Percentiles rank a stretch among this genome's conserved stretches.
Conservation (phyloP, 2,329 filamentous ascomycete species). For the Pseudogymnoascus sp. region DNA sequence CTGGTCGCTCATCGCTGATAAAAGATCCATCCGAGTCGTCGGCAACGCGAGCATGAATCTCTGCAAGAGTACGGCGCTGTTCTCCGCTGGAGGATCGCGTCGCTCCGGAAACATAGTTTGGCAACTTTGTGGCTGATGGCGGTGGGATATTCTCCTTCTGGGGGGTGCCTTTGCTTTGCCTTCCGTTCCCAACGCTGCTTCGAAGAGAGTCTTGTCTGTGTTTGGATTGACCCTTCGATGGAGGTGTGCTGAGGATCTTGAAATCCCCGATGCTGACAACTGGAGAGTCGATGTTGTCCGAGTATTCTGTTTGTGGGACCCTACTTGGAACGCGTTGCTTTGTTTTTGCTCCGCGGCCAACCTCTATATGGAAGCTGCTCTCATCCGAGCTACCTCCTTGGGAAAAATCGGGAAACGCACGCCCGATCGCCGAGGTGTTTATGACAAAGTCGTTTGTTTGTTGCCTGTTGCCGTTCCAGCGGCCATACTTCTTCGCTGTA, state of each 20-base stretch:
- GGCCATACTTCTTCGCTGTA: slow-evolving; percentile 27
- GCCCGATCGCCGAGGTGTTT: slow-evolving; percentile 34
- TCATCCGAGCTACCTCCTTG: slow-evolving; percentile 34
- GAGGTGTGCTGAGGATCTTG: slow-evolving; percentile 31
- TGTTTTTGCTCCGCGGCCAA: slow-evolving; percentile 38
- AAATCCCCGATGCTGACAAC: slow-evolving; percentile 39
- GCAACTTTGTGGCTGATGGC: not conserved
- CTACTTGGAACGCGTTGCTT: slow-evolving; percentile 15
- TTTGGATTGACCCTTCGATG: slow-evolving; percentile 7
- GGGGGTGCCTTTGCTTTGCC: slow-evolving; percentile 16
- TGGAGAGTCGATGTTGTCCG: slow-evolving; percentile 33
- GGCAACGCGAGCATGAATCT: slow-evolving; percentile 45
- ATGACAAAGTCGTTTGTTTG: slow-evolving; percentile 32
- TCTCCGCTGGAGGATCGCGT: slow-evolving; percentile 28
- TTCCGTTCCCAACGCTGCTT: slow-evolving; percentile 8
- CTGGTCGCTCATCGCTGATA: slow-evolving; percentile 39
- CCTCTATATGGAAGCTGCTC: slow-evolving; percentile 39
- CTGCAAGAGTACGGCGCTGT: slow-evolving; percentile 42
- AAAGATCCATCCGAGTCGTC: slow-evolving; percentile 44
- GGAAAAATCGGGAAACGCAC: slow-evolving; percentile 40
- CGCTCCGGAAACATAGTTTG: slow-evolving; percentile 22
- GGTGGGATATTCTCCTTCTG: slow-evolving; percentile 32
- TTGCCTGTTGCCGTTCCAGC: slow-evolving; percentile 25
- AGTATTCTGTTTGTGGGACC: slow-evolving; percentile 34
- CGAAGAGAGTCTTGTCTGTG: slow-evolving; percentile 6